A percentile compares a stretch with the other conserved stretches of the same genome.
These are phyloP conservation scores for Saccharomyces hybrid DNA, from an alignment of 1,139 yeast genomes.

Conservation along the genomic window DNA sequence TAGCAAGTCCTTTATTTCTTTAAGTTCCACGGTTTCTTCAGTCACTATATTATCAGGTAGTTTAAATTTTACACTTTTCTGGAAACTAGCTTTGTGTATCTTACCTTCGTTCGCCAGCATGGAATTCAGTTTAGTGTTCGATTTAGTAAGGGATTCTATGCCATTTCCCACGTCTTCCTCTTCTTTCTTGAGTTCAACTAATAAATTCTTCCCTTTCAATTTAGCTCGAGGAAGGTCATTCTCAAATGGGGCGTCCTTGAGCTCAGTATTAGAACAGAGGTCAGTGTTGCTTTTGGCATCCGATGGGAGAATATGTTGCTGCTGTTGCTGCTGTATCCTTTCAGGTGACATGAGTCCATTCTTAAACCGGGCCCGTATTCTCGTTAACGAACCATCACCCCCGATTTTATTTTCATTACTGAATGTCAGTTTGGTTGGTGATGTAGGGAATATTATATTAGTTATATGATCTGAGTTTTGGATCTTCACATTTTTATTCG, in stretches of 20 bases:
- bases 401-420: conserved; percentile 16
- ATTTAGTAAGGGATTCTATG: not conserved
- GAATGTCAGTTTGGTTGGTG: conserved; percentile 18
- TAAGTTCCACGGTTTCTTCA: not conserved
- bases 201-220: not conserved
- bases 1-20: not conserved
- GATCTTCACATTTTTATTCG: conserved; percentile 2
- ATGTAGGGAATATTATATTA: conserved; percentile 13
- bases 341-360: conserved; percentile 19
- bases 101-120: not conserved
- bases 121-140: not conserved
- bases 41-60: not conserved
- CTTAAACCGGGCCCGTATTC: conserved; percentile 21
- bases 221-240: not conserved
- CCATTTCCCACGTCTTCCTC: not conserved
- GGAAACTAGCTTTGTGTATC: not conserved
- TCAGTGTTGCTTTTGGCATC: not conserved
- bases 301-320: not conserved
- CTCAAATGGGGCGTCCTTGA: not conserved
- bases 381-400: conserved; percentile 25
- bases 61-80: not conserved
- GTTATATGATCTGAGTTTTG: conserved; percentile 8
- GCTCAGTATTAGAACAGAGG: not conserved
- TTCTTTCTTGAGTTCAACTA: not conserved
- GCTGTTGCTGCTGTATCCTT: conserved; percentile 4